Evolutionary conservation across 371 early-diverging fungal genomes (phyloP), one percentile per base, ranked within the genome.

Genomic region (Vairimorpha necatrix): DNA sequence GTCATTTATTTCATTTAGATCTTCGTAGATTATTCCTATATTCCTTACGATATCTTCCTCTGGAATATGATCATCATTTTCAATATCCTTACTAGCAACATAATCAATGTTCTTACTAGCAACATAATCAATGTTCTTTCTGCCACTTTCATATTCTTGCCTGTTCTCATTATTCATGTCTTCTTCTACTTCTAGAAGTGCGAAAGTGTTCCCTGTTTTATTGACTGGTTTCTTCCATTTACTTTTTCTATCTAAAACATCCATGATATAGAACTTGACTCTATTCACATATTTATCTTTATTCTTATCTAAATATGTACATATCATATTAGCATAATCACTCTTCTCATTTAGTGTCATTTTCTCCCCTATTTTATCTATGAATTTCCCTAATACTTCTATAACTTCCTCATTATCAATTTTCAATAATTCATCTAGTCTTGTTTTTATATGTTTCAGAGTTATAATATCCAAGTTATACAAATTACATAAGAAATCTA

Each of bases 401-500:
- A 81, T 68, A 32, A 36, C 68, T 68, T 81, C 78, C 6, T 50
- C 16, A 33, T 69, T 46, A n/a, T 50, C 9, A 22, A 22, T 61
- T n/a, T 47, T 69, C 38, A 72, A 34, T 20, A 78, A 47, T 26
- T 61, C 33, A 16, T 75, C 61, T 11, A 75, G 47, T 22, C 46
- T 48, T 4, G 26, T 66, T 24, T 38, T 63, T 11, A 81, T 48
- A 47, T 67, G 36, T 47, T 20, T 50, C 18, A 50, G 24, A 24
- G 74, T 65, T 34, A 74, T 81, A 32, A 78, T 58, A 46, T 53
- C 68, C 3, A 63, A 47, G 13, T 33, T 58, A 67, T 81, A 81
- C 3, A 81, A 32, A 4, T 32, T 28, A 50, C 60, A 28, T 26
- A 72, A n/a, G 33, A 81, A 69, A 18, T 48, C 30, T 16, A 81